Conservation (phyloP, 805 yeast genomes). For the Wickerhamiella australiensis region DNA sequence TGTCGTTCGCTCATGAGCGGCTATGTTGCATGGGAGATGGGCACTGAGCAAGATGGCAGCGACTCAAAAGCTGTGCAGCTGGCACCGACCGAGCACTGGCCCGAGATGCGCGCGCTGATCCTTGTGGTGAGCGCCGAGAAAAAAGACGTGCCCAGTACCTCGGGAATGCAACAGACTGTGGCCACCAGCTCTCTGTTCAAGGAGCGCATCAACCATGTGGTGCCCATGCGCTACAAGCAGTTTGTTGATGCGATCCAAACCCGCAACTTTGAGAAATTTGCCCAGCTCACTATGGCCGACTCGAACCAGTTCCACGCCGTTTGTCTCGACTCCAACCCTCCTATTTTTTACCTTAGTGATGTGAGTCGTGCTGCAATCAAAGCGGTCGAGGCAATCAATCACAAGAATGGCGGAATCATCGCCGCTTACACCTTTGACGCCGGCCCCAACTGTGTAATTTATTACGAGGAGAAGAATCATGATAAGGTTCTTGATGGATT, state of each 20-base stretch:
- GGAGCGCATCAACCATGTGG: constrained; percentile 66
- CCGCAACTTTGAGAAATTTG: constrained; percentile 73
- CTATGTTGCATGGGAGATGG: constrained; percentile 99
- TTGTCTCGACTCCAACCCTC: constrained; percentile 92
- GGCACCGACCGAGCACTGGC: constrained; percentile 81
- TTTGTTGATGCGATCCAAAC: constrained; percentile 67
- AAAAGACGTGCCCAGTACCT: constrained; percentile 88
- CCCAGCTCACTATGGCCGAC: constrained; percentile 86
- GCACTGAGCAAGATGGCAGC: constrained; percentile 55
- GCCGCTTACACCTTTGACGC: constrained; percentile 99
- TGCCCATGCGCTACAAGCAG: constrained; percentile 69
- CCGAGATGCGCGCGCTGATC: constrained; percentile 80
- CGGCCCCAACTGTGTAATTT: constrained; percentile 96
- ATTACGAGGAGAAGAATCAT: constrained; percentile 71
- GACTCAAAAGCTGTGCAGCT: constrained; percentile 92
- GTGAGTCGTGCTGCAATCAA: constrained; percentile 74
- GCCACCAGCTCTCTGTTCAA: constrained; percentile 75
- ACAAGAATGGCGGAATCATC: constrained; percentile 44
- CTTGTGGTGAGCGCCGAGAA: constrained; percentile 86
- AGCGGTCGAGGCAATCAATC: constrained; percentile 68
- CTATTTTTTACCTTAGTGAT: constrained; percentile 87
- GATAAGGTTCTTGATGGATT: constrained; percentile 58
- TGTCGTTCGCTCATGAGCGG: constrained; percentile 97
- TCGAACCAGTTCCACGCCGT: constrained; percentile 97
- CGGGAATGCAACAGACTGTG: constrained; percentile 95